phyloP scores from a whole-genome alignment of 192 early-diverging fungal species.

The Phycomyces nitens region DNA sequence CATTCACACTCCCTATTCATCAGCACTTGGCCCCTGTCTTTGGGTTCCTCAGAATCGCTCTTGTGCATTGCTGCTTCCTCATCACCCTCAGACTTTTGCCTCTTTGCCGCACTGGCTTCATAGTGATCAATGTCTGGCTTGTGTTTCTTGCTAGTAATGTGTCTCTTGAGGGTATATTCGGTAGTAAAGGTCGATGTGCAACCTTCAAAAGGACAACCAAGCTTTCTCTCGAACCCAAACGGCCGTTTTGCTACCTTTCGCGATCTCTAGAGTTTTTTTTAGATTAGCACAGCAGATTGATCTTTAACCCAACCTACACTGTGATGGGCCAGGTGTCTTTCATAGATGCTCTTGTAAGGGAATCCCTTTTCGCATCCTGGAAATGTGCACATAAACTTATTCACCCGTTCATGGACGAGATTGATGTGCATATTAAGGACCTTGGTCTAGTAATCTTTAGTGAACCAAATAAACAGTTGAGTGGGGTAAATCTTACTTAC shows the following conservation, averaged over 20 bases:
- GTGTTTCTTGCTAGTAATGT: slow-evolving; percentile 18
- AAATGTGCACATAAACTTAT: slow-evolving; percentile 23
- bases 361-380: slow-evolving; percentile 29
- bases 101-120: neutral
- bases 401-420: neutral
- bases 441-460: neutral
- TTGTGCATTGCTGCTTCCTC: too few species aligned
- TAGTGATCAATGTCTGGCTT: slow-evolving; percentile 54
- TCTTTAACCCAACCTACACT: neutral
- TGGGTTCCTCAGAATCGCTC: too few species aligned
- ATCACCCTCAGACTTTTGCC: neutral
- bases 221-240: neutral
- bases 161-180: slow-evolving; percentile 16
- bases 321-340: neutral
- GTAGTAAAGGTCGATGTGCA: slow-evolving; percentile 12
- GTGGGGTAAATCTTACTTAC: slow-evolving; percentile 10
- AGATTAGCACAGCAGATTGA: neutral
- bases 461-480: neutral
- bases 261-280: slow-evolving; percentile 11
- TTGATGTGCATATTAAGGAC: slow-evolving; percentile 4
- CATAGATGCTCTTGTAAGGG: slow-evolving; percentile 24
- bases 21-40: too few species aligned
- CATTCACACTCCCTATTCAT: too few species aligned
- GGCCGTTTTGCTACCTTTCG: slow-evolving; percentile 4
- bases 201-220: slow-evolving; percentile 18